Evolutionary conservation across 2,329 filamentous ascomycete genomes (phyloP), one percentile per base, ranked within the genome.

Genomic region (Colletotrichum tropicale): DNA sequence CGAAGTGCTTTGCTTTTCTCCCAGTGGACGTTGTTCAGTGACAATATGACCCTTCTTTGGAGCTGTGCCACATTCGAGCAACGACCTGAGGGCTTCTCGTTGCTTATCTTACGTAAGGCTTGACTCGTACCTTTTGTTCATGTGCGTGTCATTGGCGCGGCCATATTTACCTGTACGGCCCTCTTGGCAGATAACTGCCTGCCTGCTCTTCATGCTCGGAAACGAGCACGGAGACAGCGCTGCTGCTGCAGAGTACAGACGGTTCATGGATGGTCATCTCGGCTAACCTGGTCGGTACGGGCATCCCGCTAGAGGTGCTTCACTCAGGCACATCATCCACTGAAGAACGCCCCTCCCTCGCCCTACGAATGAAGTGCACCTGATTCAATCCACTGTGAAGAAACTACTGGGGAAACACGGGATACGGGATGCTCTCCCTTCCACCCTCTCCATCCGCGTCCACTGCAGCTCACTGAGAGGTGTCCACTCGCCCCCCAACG

Each of bases 401-500:
- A 62, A 62, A 62, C 28, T 62, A 64, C 61, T 64, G 61, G 61
- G 61, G 61, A 64, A 36, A 36, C 61, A 38, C 30, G 26, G 58
- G 55, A 58, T 16, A 58, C 55, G 26, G 43, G 43, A 52, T 52
- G 43, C n/a, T 52, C 43, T 52, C n/a, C 55, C 13, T 58, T 30
- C 36, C 15, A n/a, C 21, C 10, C 32, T 13, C 34, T 52, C 32
- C 32, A 52, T 52, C 43, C 43, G n/a, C 43, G 43, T 24, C 43
- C 43, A 52, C 43, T 21, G 43, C n/a, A 52, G 3, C n/a, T 52
- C 43, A 52, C 43, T 52, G 43, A 52, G 28, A 36, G 32, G 66
- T 55, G 32, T 43, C 72, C 36, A 66, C 61, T 21, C 56, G 56
- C 69, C 69, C 62, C 73, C 74, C 74, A 76, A 74, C 74, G 65